Conservation (phyloP, 179 eudicot species). For the Corrigiola litoralis region DNA sequence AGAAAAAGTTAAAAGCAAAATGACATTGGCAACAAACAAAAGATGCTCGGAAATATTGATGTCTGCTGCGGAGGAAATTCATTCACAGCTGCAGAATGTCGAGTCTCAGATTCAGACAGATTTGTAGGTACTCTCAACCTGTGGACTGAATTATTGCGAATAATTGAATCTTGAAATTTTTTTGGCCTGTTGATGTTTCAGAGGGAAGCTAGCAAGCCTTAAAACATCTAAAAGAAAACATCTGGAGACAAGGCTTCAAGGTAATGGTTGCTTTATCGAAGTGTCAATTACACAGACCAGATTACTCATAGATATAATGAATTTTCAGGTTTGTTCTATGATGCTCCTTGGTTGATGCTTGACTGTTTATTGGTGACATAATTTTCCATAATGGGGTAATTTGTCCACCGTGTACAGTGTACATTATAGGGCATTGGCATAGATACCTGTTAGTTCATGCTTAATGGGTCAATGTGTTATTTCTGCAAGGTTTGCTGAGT, state of each 20-base stretch:
- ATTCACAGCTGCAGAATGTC: slow-evolving; percentile 51
- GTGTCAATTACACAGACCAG: neutral
- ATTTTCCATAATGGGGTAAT: no score
- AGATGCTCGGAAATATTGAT: slow-evolving; percentile 68
- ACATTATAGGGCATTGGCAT: no score
- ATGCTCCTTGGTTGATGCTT: neutral
- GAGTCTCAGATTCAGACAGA: slow-evolving; percentile 76
- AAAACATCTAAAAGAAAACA: slow-evolving; percentile 56
- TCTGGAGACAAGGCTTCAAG: slow-evolving; percentile 65
- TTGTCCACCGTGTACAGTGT: no score
- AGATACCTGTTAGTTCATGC: no score
- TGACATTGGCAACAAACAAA: slow-evolving; percentile 50
- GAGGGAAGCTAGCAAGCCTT: slow-evolving; percentile 58
- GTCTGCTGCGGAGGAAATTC: slow-evolving; percentile 61
- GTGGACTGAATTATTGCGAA: neutral
- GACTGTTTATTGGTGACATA: neutral
- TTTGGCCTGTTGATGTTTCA: slow-evolving; percentile 38
- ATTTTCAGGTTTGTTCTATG: neutral
- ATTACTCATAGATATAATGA: neutral
- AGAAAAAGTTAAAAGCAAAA: slow-evolving; percentile 58
- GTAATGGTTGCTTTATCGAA: slow-evolving; percentile 28
- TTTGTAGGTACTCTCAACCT: slow-evolving; percentile 45
- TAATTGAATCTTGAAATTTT: slow-evolving; percentile 14
- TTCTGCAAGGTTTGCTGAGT: no score
- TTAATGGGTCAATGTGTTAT: no score